Base-by-base conservation (phyloP, 1,284 basidiomycete genomes). In the Sanghuangporus baumii region DNA sequence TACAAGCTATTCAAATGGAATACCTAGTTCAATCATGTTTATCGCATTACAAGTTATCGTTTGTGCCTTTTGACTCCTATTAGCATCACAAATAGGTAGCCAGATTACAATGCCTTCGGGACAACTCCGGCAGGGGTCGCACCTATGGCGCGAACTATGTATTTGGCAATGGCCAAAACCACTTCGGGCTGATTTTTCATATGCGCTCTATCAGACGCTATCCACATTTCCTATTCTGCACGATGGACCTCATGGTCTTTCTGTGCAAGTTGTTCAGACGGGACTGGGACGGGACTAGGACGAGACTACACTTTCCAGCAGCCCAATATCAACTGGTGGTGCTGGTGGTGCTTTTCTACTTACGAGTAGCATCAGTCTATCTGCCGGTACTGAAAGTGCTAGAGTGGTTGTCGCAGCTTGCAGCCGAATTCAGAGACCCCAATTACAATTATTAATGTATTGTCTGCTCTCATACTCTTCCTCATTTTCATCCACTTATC, bases 281-380 rank as follows among this genome's bases (percentile, higher is more conserved):
- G 23, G 23, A 23, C 23, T 23, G 23, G 23, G 20, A 60, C 50
- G 12, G 56, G 56, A 11, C 16, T 20, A 18, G 58, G 38, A 6
- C 57, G 57, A 14, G 60, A 63, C 48, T 63, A 52, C 40, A 60
- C 61, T 3, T 43, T 63, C 6, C 23, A 56, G 11, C 1, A 23
- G 23, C 23, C 2, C 23, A 23, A 23, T 23, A 23, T 23, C 23
- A 23, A 23, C 23, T 23, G 23, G 23, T 23, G 1, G 23, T 23
- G 23, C 1, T 23, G 23, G 23, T 23, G 23, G 23, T 23, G 2
- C 23, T 23, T 23, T 23, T 23, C 23, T 23, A 23, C 23, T 2
- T 23, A 23, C 23, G 23, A 2, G 23, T 23, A 2, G 23, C 23
- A 23, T 23, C 23, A 2, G 23, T 23, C 23, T 23, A 23, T 23